Evolutionary conservation across 2,329 filamentous ascomycete species (phyloP).

Genomic region (Grosmannia huntii): DNA sequence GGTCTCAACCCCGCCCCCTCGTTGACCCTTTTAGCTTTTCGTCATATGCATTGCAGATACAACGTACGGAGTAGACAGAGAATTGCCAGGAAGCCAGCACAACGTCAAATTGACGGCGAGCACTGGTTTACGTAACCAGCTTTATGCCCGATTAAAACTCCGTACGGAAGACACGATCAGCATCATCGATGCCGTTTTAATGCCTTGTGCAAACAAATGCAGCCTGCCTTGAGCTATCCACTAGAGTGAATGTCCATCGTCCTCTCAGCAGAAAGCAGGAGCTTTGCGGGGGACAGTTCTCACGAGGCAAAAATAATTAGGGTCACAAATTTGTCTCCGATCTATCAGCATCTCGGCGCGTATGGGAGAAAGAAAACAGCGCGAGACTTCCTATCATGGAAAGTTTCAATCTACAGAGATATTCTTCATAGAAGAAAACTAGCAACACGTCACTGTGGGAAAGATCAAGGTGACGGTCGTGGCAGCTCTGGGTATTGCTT

Average conservation of each 20-base stretch:
- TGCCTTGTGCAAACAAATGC: too few species aligned
- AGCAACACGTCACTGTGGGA: slow-evolving; percentile 51
- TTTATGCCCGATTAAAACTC: too few species aligned
- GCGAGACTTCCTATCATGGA: slow-evolving; percentile 54
- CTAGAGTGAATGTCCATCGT: too few species aligned
- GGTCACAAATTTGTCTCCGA: slow-evolving; percentile 35
- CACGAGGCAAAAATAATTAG: neutral
- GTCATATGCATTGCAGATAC: too few species aligned
- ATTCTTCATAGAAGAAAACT: slow-evolving; percentile 18
- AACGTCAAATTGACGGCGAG: too few species aligned
- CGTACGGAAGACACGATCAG: too few species aligned
- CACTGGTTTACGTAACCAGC: too few species aligned
- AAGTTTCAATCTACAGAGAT: slow-evolving; percentile 43
- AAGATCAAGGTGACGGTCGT: slow-evolving; percentile 46
- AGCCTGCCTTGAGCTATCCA: too few species aligned
- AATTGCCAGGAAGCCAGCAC: too few species aligned
- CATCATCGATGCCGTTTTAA: too few species aligned
- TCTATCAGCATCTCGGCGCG: slow-evolving; percentile 45
- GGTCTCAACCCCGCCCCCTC: neutral
- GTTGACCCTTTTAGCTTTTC: neutral
- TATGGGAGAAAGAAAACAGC: slow-evolving; percentile 30
- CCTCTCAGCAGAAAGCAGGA: too few species aligned
- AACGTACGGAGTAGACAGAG: too few species aligned
- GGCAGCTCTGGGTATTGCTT: slow-evolving; percentile 45
- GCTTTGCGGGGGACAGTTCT: neutral